Conservation (phyloP, 2,329 filamentous ascomycete genomes). For the Pseudogymnoascus sp. region DNA sequence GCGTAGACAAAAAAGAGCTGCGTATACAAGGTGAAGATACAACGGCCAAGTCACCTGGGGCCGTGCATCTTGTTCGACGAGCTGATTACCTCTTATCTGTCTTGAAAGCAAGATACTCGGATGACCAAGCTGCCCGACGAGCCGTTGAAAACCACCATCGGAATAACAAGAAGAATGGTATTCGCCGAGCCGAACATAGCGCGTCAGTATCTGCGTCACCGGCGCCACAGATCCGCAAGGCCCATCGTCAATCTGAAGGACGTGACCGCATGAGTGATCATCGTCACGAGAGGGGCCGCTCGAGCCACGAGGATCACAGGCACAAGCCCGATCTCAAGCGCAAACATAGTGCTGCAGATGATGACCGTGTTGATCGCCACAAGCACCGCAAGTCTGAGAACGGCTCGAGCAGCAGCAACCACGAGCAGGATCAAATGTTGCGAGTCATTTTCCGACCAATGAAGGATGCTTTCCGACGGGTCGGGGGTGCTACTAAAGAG, state of each 20-base stretch:
- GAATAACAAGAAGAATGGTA: slow-evolving; percentile 78
- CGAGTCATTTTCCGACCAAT: slow-evolving; percentile 49
- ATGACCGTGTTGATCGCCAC: slow-evolving; percentile 43
- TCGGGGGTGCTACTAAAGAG: slow-evolving; percentile 55
- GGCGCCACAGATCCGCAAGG: slow-evolving; percentile 48
- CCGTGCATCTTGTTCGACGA: slow-evolving; percentile 89
- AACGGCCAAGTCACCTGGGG: slow-evolving; percentile 83
- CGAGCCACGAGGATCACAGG: slow-evolving; percentile 18
- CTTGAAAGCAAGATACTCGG: slow-evolving; percentile 74
- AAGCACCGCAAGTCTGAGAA: slow-evolving; percentile 50
- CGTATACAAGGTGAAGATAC: slow-evolving; percentile 66
- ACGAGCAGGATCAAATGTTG: slow-evolving; percentile 33
- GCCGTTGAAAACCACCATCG: slow-evolving; percentile 89
- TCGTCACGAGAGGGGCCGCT: slow-evolving; percentile 23
- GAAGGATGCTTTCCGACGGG: slow-evolving; percentile 50
- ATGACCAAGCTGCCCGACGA: slow-evolving; percentile 67
- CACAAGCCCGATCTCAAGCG: slow-evolving; percentile 46
- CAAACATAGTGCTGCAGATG: slow-evolving; percentile 49
- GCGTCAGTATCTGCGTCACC: slow-evolving; percentile 65
- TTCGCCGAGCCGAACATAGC: slow-evolving; percentile 51
- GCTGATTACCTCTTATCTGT: slow-evolving; percentile 96
- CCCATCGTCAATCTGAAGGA: slow-evolving; percentile 30
- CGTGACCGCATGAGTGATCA: slow-evolving; percentile 43
- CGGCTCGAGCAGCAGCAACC: slow-evolving; percentile 24
- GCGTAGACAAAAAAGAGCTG: slow-evolving; percentile 96